Evolutionary conservation across 768 basidiomycete species (phyloP).

Genomic region (Termitomyces sp.): DNA sequence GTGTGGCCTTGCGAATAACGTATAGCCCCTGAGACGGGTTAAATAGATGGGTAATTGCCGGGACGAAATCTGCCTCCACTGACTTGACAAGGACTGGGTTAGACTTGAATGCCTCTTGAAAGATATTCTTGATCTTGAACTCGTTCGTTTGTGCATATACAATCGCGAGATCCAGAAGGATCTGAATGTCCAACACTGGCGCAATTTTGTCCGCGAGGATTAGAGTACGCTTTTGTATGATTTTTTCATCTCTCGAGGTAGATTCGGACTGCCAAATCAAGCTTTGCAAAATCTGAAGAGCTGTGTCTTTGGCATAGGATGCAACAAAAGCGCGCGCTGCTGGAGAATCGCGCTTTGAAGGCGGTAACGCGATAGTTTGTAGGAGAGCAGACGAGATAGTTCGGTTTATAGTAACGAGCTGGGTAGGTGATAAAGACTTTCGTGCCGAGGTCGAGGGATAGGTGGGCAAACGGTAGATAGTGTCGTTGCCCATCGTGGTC

Average conservation of each 20-base stretch:
- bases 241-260: slow-evolving; percentile 32
- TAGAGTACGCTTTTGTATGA: slow-evolving; percentile 44
- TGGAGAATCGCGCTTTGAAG: slow-evolving; percentile 37
- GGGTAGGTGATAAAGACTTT: slow-evolving; percentile 45
- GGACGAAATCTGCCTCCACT: slow-evolving; percentile 42
- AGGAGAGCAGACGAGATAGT: slow-evolving; percentile 43
- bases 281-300: slow-evolving; percentile 43
- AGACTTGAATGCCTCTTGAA: slow-evolving; percentile 31
- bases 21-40: slow-evolving; percentile 49
- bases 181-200: slow-evolving; percentile 40
- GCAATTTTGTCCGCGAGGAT: slow-evolving; percentile 53
- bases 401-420: slow-evolving; percentile 41
- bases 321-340: slow-evolving; percentile 45
- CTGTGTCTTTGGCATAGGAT: slow-evolving; percentile 53
- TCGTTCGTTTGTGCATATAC: slow-evolving; percentile 42
- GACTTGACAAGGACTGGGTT: slow-evolving; percentile 25
- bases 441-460: slow-evolving; percentile 50
- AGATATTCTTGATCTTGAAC: slow-evolving; percentile 38
- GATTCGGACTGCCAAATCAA: slow-evolving; percentile 50
- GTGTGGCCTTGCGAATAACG: slow-evolving; percentile 55
- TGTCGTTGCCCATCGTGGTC: slow-evolving; percentile 12
- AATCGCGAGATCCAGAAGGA: slow-evolving; percentile 59
- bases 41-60: slow-evolving; percentile 51
- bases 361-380: slow-evolving; percentile 41
- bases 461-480: slow-evolving; percentile 30